Evolutionary conservation across 2,329 filamentous ascomycete genomes (phyloP).

Genomic region (Botrytis squamosa): DNA sequence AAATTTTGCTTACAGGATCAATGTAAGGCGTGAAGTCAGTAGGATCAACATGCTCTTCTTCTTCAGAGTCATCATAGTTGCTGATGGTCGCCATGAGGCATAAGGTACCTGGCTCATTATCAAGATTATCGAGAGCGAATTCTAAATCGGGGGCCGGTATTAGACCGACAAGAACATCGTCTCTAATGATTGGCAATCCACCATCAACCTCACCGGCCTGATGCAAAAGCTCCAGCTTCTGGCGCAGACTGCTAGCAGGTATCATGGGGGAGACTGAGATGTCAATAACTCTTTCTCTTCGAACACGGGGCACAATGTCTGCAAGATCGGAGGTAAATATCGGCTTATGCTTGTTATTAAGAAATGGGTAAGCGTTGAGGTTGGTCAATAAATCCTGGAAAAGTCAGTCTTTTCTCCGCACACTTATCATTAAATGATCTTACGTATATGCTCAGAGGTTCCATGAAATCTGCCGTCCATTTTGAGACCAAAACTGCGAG

Average conservation of each 20-base stretch:
- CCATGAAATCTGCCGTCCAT: constrained; percentile 94
- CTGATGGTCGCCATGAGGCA: constrained; percentile 78
- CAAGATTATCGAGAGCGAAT: constrained; percentile 82
- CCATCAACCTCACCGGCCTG: constrained; percentile 87
- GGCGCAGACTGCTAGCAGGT: constrained; percentile 70
- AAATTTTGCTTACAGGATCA: constrained; percentile 64
- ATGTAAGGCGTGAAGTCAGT: constrained; percentile 90
- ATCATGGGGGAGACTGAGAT: constrained; percentile 81
- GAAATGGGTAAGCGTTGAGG: constrained; percentile 95
- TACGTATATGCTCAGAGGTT: constrained; percentile 90
- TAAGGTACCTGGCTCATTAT: constrained; percentile 68
- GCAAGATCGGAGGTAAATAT: constrained; percentile 85
- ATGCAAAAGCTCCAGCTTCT: constrained; percentile 79
- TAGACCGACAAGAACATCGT: constrained; percentile 79
- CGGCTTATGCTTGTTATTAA: constrained; percentile 94
- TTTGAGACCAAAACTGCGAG: constrained; percentile 91
- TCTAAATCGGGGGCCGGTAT: constrained; percentile 94
- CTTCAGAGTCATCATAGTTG: constrained; percentile 63
- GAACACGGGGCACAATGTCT: constrained; percentile 77
- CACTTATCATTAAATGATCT: constrained; percentile 23
- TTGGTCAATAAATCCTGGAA: constrained; percentile 81
- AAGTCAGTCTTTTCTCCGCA: constrained; percentile 27
- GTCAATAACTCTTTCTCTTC: constrained; percentile 79
- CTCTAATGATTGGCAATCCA: constrained; percentile 79
- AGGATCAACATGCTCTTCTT: constrained; percentile 56